Base-by-base conservation (phyloP, 2,329 filamentous ascomycete species). In the Fusarium veterinarium region DNA sequence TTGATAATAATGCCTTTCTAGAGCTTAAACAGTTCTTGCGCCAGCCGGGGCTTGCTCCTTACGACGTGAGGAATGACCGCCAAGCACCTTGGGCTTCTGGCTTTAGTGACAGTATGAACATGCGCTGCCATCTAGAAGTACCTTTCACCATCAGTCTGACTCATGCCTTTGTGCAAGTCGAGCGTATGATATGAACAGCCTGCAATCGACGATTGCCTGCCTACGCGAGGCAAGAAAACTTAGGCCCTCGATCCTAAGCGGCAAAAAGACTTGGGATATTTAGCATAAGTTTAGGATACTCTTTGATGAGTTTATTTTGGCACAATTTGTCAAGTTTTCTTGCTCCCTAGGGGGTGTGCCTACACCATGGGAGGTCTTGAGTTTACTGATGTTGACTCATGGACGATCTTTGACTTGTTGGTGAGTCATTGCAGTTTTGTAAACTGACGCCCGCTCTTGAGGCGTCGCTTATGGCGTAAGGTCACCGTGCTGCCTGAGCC, bases 251-350 rank as follows among this genome's bases (percentile, higher is more conserved):
- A 30, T 35, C 17, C n/a, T 10, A 20, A 14, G n/a, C 1, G 49
- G 20, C 33, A 17, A n/a, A 52, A 9, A 3, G 5, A 5, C 0
- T n/a, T n/a, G 1, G 16, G 33, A 12, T 20, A n/a, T 1, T n/a
- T 7, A n/a, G 33, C 3, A 17, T n/a, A 5, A 7, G 7, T 9
- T 38, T 38, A 28, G 23, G 5, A 2, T 10, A 1, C 13, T 8
- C 13, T 28, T 28, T 38, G 33, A 9, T 3, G 9, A 7, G 9
- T 38, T 52, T 37, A 37, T 37, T 37, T 52, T n/a, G 12, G 23
- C 49, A 28, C 13, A 6, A 6, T 3, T 16, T 6, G 10, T 13
- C 2, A 11, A 25, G 20, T 9, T 2, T 46, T 12, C 44, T 20
- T 45, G 7, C 23, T 19, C 16, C 23, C 16, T 8, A 14, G 13